These are phyloP conservation scores for Calonectria pteridis DNA, from an alignment of 2,329 filamentous ascomycete species.

Conservation along the genomic window DNA sequence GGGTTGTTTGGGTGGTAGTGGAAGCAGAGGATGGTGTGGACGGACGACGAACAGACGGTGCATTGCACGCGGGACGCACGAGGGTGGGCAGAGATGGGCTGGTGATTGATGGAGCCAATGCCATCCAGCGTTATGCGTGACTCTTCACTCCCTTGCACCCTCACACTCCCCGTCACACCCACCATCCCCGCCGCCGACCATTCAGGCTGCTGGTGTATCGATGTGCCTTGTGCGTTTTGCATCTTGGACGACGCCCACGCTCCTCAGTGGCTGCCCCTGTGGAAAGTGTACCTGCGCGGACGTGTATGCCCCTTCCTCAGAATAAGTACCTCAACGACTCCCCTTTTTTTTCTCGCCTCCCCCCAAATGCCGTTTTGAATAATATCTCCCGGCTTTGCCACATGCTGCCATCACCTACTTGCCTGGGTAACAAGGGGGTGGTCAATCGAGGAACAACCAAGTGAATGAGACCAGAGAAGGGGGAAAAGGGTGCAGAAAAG, in stretches of 20 bases:
- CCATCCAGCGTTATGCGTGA: conserved; percentile 22
- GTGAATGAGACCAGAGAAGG: conserved; percentile 7
- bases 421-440: conserved; percentile 24
- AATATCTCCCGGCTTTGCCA: conserved; percentile 23
- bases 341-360: conserved; percentile 9
- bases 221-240: conserved; percentile 26
- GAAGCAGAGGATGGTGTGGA: conserved; percentile 9
- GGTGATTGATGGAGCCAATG: conserved; percentile 19
- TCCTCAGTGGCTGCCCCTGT: conserved; percentile 13
- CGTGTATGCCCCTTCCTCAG: conserved; percentile 25
- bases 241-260: conserved; percentile 13
- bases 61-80: conserved; percentile 14
- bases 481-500: conserved; percentile 1
- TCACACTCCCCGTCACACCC: conserved; percentile 13
- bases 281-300: conserved; percentile 28
- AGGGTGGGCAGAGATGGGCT: conserved; percentile 26
- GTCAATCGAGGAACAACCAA: conserved; percentile 13
- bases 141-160: conserved; percentile 17
- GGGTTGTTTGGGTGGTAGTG: conserved; percentile 12
- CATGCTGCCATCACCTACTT: conserved; percentile 17
- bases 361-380: conserved; percentile 21
- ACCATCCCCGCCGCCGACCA: conserved; percentile 3
- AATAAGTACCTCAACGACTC: conserved; percentile 23
- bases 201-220: conserved; percentile 12
- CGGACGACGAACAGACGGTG: conserved; percentile 9